A percentile compares a stretch with the other conserved stretches of the same genome.
Evolutionary conservation across 164 flowering plant species (phyloP).

Genomic region (Litsea cubeba): DNA sequence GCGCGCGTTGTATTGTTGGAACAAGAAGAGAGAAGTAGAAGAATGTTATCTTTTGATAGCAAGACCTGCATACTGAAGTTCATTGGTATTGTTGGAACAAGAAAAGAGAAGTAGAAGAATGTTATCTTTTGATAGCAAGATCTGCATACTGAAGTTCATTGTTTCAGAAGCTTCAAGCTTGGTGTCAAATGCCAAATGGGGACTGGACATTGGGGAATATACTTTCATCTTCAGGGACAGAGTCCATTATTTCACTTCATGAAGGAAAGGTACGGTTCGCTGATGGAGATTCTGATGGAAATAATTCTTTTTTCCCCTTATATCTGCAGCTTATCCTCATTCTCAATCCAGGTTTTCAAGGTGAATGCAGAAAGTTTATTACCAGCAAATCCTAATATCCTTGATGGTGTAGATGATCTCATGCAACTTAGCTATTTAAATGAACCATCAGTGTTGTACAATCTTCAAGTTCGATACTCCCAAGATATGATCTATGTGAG

Average conservation of each 20-base stretch:
- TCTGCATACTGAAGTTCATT: slow-evolving; percentile 28
- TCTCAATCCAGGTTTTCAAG: slow-evolving; percentile 55
- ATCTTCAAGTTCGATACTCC: slow-evolving; percentile 83
- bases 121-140: slow-evolving; percentile 14
- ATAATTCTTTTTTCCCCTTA: neutral
- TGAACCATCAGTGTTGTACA: slow-evolving; percentile 93
- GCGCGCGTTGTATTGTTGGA: too few relatives aligned
- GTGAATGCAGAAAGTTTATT: slow-evolving; percentile 55
- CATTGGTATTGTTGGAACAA: neutral
- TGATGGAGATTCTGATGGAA: neutral
- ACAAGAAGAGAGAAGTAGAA: too few relatives aligned
- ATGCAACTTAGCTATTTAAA: slow-evolving; percentile 97
- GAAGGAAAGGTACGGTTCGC: slow-evolving; percentile 69
- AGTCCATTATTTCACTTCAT: slow-evolving; percentile 56
- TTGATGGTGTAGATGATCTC: slow-evolving; percentile 97
- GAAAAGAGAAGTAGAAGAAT: too few relatives aligned
- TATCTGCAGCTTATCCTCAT: slow-evolving; percentile 3
- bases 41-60: slow-evolving; percentile 10
- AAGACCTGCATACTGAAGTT: slow-evolving; percentile 26
- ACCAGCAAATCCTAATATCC: slow-evolving; percentile 95
- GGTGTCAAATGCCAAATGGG: slow-evolving; percentile 86
- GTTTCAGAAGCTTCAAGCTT: slow-evolving; percentile 83
- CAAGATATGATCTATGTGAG: slow-evolving; percentile 90
- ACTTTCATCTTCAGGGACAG: slow-evolving; percentile 59
- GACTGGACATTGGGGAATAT: slow-evolving; percentile 80